Evolutionary conservation across 768 basidiomycete genomes (phyloP), one percentile per base, ranked within the genome.

Genomic region (Neoboletus magnificus): DNA sequence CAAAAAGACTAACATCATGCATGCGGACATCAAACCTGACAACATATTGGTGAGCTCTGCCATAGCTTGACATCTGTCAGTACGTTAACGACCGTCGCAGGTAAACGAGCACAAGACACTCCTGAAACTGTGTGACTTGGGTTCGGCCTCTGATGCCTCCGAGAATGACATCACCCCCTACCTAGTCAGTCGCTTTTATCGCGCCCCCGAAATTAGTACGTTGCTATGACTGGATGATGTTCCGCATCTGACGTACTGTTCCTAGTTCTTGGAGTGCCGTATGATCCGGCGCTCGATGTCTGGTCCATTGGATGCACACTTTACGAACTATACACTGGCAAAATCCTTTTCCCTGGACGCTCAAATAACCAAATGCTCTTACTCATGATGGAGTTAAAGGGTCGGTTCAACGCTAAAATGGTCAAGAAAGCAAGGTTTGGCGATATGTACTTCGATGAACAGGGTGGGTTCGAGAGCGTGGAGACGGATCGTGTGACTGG

Each of bases 141-240:
- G 97, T n/a, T 96, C 93, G 2, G 97, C 97, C 1, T 90, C 91
- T 8, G 96, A 98, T 71, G 89, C 87, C 1, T 87, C 87, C 9
- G 96, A 98, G 72, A 93, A 93, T 70, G 97, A 97, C 33, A 94
- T 98, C 63, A 98, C 97, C 9, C 97, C 97, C 11, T 98, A 99
- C 72, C 86, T 99, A 52, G 97, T 98, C 56, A 93, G 91, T 62
- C 80, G 97, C 44, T 99, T 98, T 74, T 98, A 99, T 69, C 91
- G 97, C 42, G 96, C 96, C 2, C 97, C 97, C 2, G 97, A 99
- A 76, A 98, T 98, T 68, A 99, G 96, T 98, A 66, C 68, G 83
- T 79, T 60, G 22, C 29, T 36, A 22, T 39, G 37, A 39, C 37
- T 47, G 20, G n/a, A 32, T 37, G 42, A 23, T n/a, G 48, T 33